phyloP scores from a whole-genome alignment of 2,329 filamentous ascomycete genomes.

The Alternaria longipes region DNA sequence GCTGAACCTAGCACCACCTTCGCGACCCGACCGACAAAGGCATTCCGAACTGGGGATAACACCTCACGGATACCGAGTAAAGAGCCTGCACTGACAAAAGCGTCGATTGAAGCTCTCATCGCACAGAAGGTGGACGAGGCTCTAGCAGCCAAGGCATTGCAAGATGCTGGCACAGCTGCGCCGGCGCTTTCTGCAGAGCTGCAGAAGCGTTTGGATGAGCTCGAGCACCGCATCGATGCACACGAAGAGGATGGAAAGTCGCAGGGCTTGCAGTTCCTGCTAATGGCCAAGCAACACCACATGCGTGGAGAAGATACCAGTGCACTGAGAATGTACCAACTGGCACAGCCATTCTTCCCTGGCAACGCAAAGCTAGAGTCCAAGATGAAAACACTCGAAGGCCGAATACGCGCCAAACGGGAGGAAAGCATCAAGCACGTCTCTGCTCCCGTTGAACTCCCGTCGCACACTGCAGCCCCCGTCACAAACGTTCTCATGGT shows the following conservation, averaged over 20 bases:
- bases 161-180: conserved; percentile 61
- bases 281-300: conserved; percentile 93
- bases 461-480: conserved; percentile 24
- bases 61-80: conserved; percentile 40
- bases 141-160: conserved; percentile 75
- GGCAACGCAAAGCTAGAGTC: conserved; percentile 76
- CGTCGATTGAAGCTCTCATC: conserved; percentile 88
- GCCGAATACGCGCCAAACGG: conserved; percentile 57
- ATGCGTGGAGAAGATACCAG: conserved; percentile 80
- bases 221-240: conserved; percentile 84
- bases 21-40: conserved; percentile 53
- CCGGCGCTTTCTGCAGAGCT: conserved; percentile 75
- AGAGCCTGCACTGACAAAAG: conserved; percentile 59
- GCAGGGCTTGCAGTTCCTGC: conserved; percentile 82
- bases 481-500: conserved; percentile 50
- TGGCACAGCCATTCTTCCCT: conserved; percentile 85
- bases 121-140: conserved; percentile 92
- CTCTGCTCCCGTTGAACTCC: conserved; percentile 24
- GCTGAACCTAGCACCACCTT: conserved; percentile 51
- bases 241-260: conserved; percentile 75
- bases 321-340: conserved; percentile 85
- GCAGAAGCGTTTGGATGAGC: conserved; percentile 79
- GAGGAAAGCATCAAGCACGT: conserved; percentile 36
- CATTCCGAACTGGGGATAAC: conserved; percentile 47
- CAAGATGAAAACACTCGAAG: conserved; percentile 65